Conservation (phyloP, 495 filamentous ascomycete species). For the Margaritispora aquatica region DNA sequence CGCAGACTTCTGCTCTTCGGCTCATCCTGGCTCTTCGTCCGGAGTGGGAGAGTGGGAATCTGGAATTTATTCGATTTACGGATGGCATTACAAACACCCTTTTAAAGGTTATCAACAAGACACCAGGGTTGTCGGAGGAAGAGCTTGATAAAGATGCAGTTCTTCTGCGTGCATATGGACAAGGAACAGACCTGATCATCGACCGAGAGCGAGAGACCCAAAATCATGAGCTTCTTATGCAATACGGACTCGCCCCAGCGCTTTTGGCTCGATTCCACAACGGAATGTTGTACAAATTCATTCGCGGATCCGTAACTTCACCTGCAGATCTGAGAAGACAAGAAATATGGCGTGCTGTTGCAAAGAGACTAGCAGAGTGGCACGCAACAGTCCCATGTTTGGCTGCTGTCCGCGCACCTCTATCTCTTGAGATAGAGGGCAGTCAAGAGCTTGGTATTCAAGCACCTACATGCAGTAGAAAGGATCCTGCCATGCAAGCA, state of each 20-base stretch:
- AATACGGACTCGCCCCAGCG: constrained; percentile 72
- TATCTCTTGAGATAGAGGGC: constrained; percentile 26
- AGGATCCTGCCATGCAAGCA: constrained; percentile 33
- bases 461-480: constrained; percentile 16
- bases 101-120: constrained; percentile 77
- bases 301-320: constrained; percentile 70
- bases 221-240: constrained; percentile 65
- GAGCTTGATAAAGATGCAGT: constrained; percentile 82
- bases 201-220: constrained; percentile 82
- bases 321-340: constrained; percentile 70
- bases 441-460: constrained; percentile 24
- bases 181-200: constrained; percentile 91
- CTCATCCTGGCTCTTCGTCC: constrained; percentile 77
- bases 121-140: constrained; percentile 66
- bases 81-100: constrained; percentile 99
- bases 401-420: constrained; percentile 26
- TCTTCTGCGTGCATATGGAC: constrained; percentile 88
- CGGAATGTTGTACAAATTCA: constrained; percentile 89
- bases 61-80: constrained; percentile 87
- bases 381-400: constrained; percentile 72
- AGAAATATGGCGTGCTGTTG: constrained; percentile 74
- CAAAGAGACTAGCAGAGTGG: constrained; percentile 81
- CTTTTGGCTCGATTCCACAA: constrained; percentile 93
- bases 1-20: constrained; percentile 66
- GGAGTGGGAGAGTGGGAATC: constrained; percentile 76